Percentiles rank a stretch among this genome's conserved stretches.
Evolutionary conservation across 306 rosid genomes (phyloP).

Genomic region (Vigna radiata): DNA sequence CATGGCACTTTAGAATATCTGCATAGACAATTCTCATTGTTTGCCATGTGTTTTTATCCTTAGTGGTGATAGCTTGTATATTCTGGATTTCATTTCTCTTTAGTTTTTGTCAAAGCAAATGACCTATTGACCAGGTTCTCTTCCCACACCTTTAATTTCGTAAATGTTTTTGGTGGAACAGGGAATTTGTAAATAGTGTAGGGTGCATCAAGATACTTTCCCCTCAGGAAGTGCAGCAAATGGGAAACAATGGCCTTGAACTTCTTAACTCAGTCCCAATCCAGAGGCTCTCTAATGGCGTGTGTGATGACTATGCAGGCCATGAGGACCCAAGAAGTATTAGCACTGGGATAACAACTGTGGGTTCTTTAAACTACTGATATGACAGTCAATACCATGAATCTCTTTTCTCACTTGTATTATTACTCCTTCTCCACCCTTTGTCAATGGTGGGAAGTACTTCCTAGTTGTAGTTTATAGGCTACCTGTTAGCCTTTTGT

Average conservation of each 20-base stretch:
- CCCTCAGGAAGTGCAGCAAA: constrained; percentile 92
- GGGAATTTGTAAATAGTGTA: constrained; percentile 96
- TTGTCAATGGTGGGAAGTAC: constrained; percentile 45
- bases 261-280: constrained; percentile 76
- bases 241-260: constrained; percentile 82
- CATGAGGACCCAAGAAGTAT: constrained; percentile 77
- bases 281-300: constrained; percentile 75
- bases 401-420: constrained; percentile 56
- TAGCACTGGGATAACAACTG: constrained; percentile 75
- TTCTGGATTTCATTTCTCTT: neutral
- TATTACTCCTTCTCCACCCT: constrained; percentile 56
- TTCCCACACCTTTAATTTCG: neutral
- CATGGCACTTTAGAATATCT: constrained; percentile 10
- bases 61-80: neutral
- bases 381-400: constrained; percentile 55
- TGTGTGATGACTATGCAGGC: constrained; percentile 70
- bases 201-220: constrained; percentile 97
- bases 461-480: constrained; percentile 59
- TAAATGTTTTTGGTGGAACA: constrained; percentile 43
- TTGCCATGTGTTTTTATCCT: constrained; percentile 5
- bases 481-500: constrained; percentile 46
- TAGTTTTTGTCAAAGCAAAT: constrained; percentile 29
- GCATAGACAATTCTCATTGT: neutral
- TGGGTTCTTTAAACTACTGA: constrained; percentile 84
- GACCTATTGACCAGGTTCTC: neutral